These are phyloP conservation scores for Lactifluus pinguis DNA, from an alignment of 768 basidiomycete genomes.

Conservation along the genomic window DNA sequence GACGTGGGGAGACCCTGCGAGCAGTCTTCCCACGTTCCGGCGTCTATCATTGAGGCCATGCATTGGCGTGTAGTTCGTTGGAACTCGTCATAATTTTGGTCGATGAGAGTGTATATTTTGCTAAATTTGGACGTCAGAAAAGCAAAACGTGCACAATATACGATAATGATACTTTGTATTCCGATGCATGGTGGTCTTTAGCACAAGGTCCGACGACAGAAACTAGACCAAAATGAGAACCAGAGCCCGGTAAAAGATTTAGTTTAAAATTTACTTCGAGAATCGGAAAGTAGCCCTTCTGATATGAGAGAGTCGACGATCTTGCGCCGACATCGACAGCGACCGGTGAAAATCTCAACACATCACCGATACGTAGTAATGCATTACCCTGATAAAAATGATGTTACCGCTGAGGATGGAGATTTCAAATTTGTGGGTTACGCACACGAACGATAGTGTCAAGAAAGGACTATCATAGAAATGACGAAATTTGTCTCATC, in stretches of 20 bases:
- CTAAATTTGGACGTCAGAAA: neutral
- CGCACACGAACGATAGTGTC: slow-evolving; percentile 19
- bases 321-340: slow-evolving; percentile 8
- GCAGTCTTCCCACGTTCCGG: slow-evolving; percentile 21
- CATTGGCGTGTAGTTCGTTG: slow-evolving; percentile 13
- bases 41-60: slow-evolving; percentile 20
- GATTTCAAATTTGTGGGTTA: neutral
- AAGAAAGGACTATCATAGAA: slow-evolving; percentile 25
- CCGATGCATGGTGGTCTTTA: slow-evolving; percentile 24
- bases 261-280: slow-evolving; percentile 20
- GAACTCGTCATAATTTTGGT: slow-evolving; percentile 23
- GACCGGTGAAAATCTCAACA: slow-evolving; percentile 21
- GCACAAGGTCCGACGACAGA: slow-evolving; percentile 23
- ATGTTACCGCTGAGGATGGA: neutral
- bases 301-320: slow-evolving; percentile 23
- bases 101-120: slow-evolving; percentile 21
- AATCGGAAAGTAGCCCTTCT: slow-evolving; percentile 25
- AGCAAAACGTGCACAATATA: neutral
- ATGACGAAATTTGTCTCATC: too few relatives aligned
- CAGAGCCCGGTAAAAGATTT: neutral
- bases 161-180: slow-evolving; percentile 21
- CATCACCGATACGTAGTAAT: slow-evolving; percentile 23
- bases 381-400: slow-evolving; percentile 19
- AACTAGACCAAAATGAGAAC: slow-evolving; percentile 20
- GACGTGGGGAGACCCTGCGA: neutral